Evolutionary conservation across 164 flowering plant species (phyloP), one percentile per base, ranked within the genome.

Genomic region (Chimonanthus praecox): DNA sequence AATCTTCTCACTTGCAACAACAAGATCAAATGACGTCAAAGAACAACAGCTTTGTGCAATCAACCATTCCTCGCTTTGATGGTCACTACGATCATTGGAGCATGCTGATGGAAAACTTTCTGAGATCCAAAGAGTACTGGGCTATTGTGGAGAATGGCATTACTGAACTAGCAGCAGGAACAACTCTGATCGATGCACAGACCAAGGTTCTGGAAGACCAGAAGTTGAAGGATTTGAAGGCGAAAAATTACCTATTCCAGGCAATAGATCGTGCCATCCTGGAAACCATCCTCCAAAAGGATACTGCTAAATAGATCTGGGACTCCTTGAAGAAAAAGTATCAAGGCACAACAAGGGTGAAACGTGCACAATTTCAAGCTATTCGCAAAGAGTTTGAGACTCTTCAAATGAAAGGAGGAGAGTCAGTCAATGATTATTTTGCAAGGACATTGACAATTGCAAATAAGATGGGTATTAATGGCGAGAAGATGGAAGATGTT

Each of bases 381-480:
- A 0, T 33, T 33, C 33, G 33, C 33, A 33, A 33, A 33, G 33
- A 33, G 33, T 33, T 33, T 33, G 33, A 33, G n/a, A 46, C 45
- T 44, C 49, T 66, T 44, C 45, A 66, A 15, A 66, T 66, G 69
- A 66, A 66, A 49, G 69, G 9, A 13, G 69, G 69, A 66, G 69
- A 66, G n/a, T 66, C 48, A 21, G 64, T 61, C 15, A 61, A 61
- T 61, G 64, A 61, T 18, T 61, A 61, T n/a, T 61, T 61, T 18
- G 64, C 18, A 6, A 49, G 54, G 10, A 49, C 54, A 49, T 0
- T 49, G 54, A 0, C 54, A 49, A 49, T 49, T 49, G 54, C 54
- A 49, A 49, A 49, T 10, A 49, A 49, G 64, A 61, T 61, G 64
- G 3, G 64, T 6, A 61, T 61, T 61, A 11, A 6, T 18, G 18